A percentile compares a stretch with the other conserved stretches of the same genome.
phyloP scores from a whole-genome alignment of 306 rosid genomes.

The Cyclanthera cordifolia region DNA sequence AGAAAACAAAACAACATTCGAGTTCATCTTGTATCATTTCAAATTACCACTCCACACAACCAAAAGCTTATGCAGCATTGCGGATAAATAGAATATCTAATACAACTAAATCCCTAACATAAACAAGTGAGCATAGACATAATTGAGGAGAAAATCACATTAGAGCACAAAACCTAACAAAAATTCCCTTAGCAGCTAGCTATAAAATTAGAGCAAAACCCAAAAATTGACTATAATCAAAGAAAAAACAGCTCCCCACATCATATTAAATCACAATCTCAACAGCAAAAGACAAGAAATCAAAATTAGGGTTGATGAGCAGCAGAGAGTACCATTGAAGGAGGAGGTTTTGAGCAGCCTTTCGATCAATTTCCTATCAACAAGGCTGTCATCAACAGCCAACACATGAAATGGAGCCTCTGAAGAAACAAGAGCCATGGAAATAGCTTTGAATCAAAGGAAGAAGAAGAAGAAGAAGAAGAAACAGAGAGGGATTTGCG shows the following conservation, averaged over 20 bases:
- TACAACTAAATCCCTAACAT: too few relatives aligned
- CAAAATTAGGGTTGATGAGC: not conserved
- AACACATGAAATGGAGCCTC: constrained; percentile 60
- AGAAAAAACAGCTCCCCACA: not conserved
- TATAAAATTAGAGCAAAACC: too few relatives aligned
- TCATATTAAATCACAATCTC: not conserved
- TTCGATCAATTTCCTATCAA: constrained; percentile 77
- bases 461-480: not conserved
- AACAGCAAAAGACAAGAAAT: not conserved
- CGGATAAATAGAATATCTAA: too few relatives aligned
- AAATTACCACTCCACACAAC: not conserved
- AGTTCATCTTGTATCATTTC: too few relatives aligned
- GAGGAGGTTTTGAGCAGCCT: constrained; percentile 75
- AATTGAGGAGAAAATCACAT: too few relatives aligned
- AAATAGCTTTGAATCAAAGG: not conserved
- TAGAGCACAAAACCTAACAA: too few relatives aligned
- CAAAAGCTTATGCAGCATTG: not conserved
- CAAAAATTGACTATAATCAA: too few relatives aligned
- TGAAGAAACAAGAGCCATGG: constrained; percentile 46
- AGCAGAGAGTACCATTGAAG: constrained; percentile 46
- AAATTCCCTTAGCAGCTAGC: too few relatives aligned
- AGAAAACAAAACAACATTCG: not conserved
- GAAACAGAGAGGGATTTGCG: not conserved
- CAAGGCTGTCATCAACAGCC: constrained; percentile 74
- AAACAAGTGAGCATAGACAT: too few relatives aligned